These are phyloP conservation scores for Aureobasidium sp. DNA, from an alignment of 2,329 filamentous ascomycete genomes.

Conservation along the genomic window DNA sequence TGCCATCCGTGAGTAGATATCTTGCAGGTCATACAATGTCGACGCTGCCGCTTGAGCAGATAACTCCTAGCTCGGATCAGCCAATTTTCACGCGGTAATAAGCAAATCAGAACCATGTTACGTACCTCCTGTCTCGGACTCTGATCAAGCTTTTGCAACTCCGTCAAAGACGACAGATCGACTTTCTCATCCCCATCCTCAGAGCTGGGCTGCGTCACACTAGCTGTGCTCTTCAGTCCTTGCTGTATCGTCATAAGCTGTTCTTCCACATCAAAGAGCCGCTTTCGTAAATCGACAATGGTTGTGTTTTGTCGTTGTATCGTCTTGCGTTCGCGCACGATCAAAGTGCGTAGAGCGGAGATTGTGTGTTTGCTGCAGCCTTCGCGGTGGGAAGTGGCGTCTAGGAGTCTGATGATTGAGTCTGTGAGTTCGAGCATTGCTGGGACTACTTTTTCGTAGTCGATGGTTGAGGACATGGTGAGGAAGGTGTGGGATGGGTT, in stretches of 20 bases:
- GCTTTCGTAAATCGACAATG: not conserved
- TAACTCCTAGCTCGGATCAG: not conserved
- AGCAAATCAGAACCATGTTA: not conserved
- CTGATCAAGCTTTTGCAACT: not conserved
- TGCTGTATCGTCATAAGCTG: not conserved
- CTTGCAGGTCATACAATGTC: not conserved
- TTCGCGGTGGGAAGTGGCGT: not conserved
- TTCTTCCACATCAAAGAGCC: not conserved
- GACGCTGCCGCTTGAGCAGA: not conserved
- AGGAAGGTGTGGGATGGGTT: not conserved
- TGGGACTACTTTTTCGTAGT: not conserved
- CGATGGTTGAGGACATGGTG: not conserved
- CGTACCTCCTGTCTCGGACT: not conserved
- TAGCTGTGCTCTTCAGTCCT: not conserved
- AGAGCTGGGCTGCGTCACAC: not conserved
- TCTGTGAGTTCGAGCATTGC: constrained; percentile 1
- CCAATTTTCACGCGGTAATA: not conserved
- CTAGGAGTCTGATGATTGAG: not conserved
- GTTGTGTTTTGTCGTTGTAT: not conserved
- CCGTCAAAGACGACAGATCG: not conserved
- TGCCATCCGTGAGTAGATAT: not conserved
- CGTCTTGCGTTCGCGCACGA: not conserved
- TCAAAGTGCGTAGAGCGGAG: not conserved
- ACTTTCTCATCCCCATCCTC: not conserved
- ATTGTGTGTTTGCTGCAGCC: not conserved